Conservation (phyloP, 371 early-diverging fungal genomes). For the Mucor indicus region DNA sequence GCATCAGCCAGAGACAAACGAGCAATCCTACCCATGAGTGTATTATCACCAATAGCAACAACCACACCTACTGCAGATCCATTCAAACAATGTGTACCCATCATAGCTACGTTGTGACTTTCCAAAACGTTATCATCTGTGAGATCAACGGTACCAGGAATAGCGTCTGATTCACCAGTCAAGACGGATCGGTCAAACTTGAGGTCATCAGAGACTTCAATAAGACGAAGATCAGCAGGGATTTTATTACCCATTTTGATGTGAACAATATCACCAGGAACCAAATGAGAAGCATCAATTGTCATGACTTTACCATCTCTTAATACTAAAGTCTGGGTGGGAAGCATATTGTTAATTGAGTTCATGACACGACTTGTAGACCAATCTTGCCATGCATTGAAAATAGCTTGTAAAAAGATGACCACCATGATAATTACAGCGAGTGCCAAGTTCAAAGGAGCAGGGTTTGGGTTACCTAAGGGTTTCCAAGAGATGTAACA, state of each 20-base stretch:
- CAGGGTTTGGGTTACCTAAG: constrained; percentile 35
- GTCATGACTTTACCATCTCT: constrained; percentile 53
- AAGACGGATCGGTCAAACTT: constrained; percentile 68
- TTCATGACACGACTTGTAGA: constrained; percentile 69
- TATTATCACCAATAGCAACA: constrained; percentile 54
- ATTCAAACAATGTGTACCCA: constrained; percentile 61
- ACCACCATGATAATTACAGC: constrained; percentile 53
- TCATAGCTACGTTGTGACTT: constrained; percentile 66
- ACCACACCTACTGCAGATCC: constrained; percentile 67
- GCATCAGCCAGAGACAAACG: constrained; percentile 44
- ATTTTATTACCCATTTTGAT: constrained; percentile 65
- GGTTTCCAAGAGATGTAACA: constrained; percentile 42
- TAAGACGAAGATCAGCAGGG: constrained; percentile 67
- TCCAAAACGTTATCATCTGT: constrained; percentile 63
- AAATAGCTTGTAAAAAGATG: constrained; percentile 59
- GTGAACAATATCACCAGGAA: constrained; percentile 61
- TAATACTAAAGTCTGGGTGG: constrained; percentile 53
- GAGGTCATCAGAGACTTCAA: constrained; percentile 53
- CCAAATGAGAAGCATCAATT: constrained; percentile 43
- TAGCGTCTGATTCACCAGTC: constrained; percentile 69
- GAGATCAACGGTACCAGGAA: constrained; percentile 48
- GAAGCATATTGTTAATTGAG: constrained; percentile 71
- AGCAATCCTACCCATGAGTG: constrained; percentile 73
- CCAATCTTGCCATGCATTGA: constrained; percentile 76
- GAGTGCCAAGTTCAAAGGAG: constrained; percentile 30